phyloP scores from a whole-genome alignment of 2,329 filamentous ascomycete genomes.

The Lachnellula willkommii region DNA sequence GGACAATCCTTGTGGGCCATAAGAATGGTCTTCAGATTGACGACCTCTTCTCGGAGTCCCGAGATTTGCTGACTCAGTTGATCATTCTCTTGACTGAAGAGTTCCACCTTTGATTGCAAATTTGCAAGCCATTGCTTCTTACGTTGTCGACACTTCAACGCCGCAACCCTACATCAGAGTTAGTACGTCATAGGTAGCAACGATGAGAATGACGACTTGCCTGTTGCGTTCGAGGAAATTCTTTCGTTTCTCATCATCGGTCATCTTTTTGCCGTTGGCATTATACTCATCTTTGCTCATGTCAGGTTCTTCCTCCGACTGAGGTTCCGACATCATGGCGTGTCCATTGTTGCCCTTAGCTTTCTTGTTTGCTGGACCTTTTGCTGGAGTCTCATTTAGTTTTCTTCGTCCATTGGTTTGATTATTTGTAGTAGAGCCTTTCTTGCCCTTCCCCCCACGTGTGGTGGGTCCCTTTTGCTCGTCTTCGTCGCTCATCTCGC shows the following conservation, averaged over 20 bases:
- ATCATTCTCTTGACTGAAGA: constrained; percentile 90
- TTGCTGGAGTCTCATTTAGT: constrained; percentile 61
- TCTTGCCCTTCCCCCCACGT: constrained; percentile 65
- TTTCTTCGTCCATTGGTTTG: constrained; percentile 68
- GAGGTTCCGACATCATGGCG: constrained; percentile 31
- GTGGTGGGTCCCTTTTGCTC: constrained; percentile 61
- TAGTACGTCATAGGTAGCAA: constrained; percentile 13
- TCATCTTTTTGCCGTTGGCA: constrained; percentile 77
- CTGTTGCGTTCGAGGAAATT: constrained; percentile 96
- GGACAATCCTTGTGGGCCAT: constrained; percentile 96
- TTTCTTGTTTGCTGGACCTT: constrained; percentile 66
- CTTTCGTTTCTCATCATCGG: constrained; percentile 95
- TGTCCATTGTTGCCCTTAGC: constrained; percentile 52
- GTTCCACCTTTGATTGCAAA: constrained; percentile 87
- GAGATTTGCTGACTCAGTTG: constrained; percentile 77
- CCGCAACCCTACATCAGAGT: constrained; percentile 68
- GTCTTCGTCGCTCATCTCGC: constrained; percentile 67
- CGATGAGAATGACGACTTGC: constrained; percentile 45
- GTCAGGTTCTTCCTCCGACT: constrained; percentile 35
- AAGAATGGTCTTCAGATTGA: constrained; percentile 87
- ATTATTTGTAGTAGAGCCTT: constrained; percentile 42
- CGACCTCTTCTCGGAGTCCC: constrained; percentile 82
- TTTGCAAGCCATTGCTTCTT: constrained; percentile 99
- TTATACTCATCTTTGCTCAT: constrained; percentile 54
- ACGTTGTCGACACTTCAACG: constrained; percentile 90